phyloP scores from a whole-genome alignment of 2,329 filamentous ascomycete genomes.

The Penicillium palitans region DNA sequence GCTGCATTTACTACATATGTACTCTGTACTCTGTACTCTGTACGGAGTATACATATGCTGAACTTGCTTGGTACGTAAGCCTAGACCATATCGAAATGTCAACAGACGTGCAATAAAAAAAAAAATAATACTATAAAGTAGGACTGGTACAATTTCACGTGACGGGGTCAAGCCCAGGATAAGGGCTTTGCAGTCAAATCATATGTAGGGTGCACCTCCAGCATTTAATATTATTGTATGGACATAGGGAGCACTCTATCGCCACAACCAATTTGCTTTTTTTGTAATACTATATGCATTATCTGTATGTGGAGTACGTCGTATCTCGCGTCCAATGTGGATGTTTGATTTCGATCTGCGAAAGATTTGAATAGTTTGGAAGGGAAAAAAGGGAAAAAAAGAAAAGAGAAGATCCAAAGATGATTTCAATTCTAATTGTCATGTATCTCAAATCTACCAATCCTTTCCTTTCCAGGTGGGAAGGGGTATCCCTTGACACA shows the following conservation, averaged over 20 bases:
- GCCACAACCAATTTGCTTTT: background rate
- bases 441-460: background rate
- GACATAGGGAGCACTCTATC: background rate
- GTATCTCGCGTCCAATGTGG: background rate
- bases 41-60: too few relatives aligned
- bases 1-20: background rate
- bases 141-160: background rate
- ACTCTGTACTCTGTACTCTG: too few relatives aligned
- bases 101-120: background rate
- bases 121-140: too few relatives aligned
- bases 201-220: background rate
- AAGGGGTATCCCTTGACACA: background rate
- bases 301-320: background rate
- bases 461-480: background rate
- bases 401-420: too few relatives aligned
- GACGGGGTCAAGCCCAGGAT: background rate
- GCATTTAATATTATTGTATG: background rate
- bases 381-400: background rate
- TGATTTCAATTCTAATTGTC: background rate
- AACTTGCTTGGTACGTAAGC: background rate
- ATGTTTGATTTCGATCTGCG: background rate
- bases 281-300: background rate
- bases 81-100: background rate
- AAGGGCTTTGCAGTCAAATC: too few relatives aligned
- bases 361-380: background rate